These are phyloP conservation scores for Fragaria vesca DNA, from an alignment of 306 rosid genomes.

Conservation along the genomic window DNA sequence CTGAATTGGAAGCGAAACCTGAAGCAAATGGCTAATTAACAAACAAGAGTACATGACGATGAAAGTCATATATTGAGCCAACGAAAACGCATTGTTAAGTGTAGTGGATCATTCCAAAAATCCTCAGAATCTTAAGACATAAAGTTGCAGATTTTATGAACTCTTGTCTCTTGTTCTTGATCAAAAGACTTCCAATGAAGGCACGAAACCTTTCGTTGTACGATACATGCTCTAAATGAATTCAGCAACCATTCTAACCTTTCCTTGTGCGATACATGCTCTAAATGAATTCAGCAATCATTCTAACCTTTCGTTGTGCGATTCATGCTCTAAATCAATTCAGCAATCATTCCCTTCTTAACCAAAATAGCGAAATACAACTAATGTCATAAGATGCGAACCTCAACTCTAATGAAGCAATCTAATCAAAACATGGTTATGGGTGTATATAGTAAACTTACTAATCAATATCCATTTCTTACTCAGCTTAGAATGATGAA, in stretches of 20 bases:
- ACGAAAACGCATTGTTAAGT: no score
- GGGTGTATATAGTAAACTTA: not conserved
- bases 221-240: not conserved
- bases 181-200: not conserved
- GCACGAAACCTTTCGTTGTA: not conserved
- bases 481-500: not conserved
- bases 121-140: not conserved
- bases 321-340: not conserved
- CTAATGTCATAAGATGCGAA: not conserved
- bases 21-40: slow-evolving; percentile 18
- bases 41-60: not conserved
- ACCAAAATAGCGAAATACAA: no score
- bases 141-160: not conserved
- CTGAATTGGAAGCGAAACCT: slow-evolving; percentile 63
- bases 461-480: not conserved
- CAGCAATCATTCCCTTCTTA: not conserved
- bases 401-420: slow-evolving; percentile 1
- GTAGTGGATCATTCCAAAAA: not conserved
- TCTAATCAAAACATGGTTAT: not conserved
- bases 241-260: not conserved
- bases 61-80: slow-evolving; percentile 1
- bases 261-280: no score
- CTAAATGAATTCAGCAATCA: not conserved
- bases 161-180: not conserved
- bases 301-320: not conserved